These are phyloP conservation scores for Saccharomyces hybrid DNA, from an alignment of 1,139 yeast genomes.

Conservation along the genomic window DNA sequence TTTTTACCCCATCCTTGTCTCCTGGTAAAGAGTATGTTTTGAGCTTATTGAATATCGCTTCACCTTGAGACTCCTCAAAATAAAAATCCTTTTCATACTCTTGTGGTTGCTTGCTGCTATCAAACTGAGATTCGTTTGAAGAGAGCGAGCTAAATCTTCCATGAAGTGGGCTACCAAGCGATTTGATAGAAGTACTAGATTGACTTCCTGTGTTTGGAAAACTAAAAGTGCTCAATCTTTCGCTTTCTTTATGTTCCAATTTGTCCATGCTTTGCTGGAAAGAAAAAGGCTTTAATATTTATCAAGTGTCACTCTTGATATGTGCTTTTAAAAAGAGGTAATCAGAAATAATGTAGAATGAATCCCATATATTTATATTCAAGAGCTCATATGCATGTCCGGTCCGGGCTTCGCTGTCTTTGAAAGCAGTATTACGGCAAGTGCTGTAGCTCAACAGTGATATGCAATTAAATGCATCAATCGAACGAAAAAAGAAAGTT, in stretches of 20 bases:
- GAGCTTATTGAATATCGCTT: conserved; percentile 8
- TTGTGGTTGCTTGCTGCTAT: neutral
- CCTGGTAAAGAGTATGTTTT: conserved; percentile 4
- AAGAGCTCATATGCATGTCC: neutral
- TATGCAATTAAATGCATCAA: neutral
- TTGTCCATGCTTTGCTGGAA: neutral
- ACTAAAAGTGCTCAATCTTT: conserved; percentile 7
- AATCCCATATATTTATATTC: neutral
- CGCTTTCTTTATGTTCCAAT: conserved; percentile 4
- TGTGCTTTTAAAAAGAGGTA: neutral
- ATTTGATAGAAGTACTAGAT: neutral
- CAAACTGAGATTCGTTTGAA: neutral
- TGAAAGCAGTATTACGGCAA: too few species aligned
- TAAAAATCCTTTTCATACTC: conserved; percentile 2
- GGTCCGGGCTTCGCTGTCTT: neutral
- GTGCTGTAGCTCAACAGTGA: neutral
- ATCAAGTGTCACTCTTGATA: neutral
- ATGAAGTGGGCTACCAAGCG: neutral
- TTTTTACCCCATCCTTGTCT: neutral
- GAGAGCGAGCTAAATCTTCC: conserved; percentile 1
- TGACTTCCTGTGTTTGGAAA: conserved; percentile 5
- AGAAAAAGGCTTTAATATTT: neutral
- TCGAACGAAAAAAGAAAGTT: neutral
- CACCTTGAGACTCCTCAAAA: conserved; percentile 9
- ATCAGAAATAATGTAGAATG: neutral